Base-by-base conservation (phyloP, 345 rosid species). In the Rhodomyrtus tomentosa region DNA sequence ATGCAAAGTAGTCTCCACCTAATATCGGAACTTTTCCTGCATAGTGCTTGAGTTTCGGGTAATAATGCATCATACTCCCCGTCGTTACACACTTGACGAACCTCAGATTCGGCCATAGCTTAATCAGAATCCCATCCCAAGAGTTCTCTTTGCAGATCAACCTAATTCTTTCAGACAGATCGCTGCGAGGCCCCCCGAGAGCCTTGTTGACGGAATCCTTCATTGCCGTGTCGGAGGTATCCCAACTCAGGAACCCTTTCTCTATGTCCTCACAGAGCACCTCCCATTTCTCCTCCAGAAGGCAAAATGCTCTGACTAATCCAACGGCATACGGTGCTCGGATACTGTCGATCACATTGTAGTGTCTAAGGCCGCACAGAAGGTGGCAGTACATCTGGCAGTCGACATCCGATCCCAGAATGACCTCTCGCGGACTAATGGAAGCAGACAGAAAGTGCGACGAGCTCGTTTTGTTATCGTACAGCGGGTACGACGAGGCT, bases 61-160 rank as follows among this genome's bases (percentile, higher is more conserved):
- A 88, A 86, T 90, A 89, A 68, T 90, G 93, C 87, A 83, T 89
- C 93, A 90, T 92, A 79, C 88, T 92, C 72, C 93, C 94, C 0
- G 92, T 89, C 3, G 91, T 84, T 62, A 91, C 86, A 84, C 92
- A 88, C 89, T 82, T 91, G 42, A 91, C 50, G 54, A 85, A 91
- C 32, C 94, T 84, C 55, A 82, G 87, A 85, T 89, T 91, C 59
- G 91, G 90, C 94, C 92, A 91, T 48, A 92, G 83, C 82, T 88
- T 91, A 55, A 82, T 74, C 81, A 92, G 84, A 83, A 92, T 91
- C 83, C 89, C 92, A 58, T 84, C 62, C 92, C 93, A 90, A 73
- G 87, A 52, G 22, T 83, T 89, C 73, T 88, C 87, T 86, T 85
- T 76, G 85, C 85, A 91, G 59, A 89, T 81, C 10, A 74, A 82